Base-by-base conservation (phyloP, 805 yeast species). In the Saccharomyces paradoxus region DNA sequence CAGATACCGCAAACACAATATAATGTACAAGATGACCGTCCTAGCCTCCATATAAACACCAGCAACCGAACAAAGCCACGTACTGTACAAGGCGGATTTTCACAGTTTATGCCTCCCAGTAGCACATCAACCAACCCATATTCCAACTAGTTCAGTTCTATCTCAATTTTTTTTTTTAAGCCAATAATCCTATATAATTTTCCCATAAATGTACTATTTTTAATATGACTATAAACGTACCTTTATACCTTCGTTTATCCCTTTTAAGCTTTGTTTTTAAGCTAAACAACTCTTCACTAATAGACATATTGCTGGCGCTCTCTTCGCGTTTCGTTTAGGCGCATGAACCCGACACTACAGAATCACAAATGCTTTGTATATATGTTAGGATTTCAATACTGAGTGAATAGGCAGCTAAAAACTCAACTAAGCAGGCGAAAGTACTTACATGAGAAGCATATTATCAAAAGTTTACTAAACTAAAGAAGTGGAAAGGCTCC, bases 41-140 rank as follows among this genome's bases (percentile, higher is more conserved):
- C 53, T 4, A 53, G 21, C 26, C 54, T n/a, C 32, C 50, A 30
- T 44, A 32, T 28, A 47, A 53, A 14, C 46, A 31, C 8, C 55
- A 52, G 10, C 48, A 48, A 29, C 21, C 51, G 27, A 50, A 50
- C 26, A 54, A 53, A 31, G 51, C 41, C 53, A 52, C 52, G 31
- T 10, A 28, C 22, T 2, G 55, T 59, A 21, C 37, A 47, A 14
- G 63, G 65, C n/a, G 72, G 71, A 2, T 69, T 66, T 56, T 63
- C 72, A 4, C 71, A 66, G 41, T 69, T 58, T 49, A 69, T 69
- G 72, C 71, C 72, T 17, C 50, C 64, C 26, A 49, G 60, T 29
- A 53, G 46, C 17, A 53, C 50, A 22, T 52, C 54, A 7, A 59
- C 55, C 12, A 68, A 67, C 53, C 71, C 71, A n/a, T 68, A 68